Percentiles rank a stretch among this genome's conserved stretches.
phyloP scores from a whole-genome alignment of 805 yeast species.

The Debaryomyces castellii region DNA sequence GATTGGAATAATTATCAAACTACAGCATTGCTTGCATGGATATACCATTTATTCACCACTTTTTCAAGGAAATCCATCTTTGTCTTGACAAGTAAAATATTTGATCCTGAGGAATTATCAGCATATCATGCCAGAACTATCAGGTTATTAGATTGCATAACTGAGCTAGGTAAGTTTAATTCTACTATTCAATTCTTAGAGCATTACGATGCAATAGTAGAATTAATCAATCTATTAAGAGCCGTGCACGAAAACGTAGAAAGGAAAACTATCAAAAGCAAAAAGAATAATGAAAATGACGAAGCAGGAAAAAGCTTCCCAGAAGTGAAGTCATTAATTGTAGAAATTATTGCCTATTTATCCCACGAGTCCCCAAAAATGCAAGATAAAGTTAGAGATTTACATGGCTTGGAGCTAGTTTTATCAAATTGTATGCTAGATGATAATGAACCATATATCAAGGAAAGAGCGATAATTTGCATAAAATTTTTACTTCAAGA shows the following conservation, averaged over 20 bases:
- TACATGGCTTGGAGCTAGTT: constrained; percentile 68
- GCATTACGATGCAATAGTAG: constrained; percentile 35
- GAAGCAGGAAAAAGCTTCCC: constrained; percentile 45
- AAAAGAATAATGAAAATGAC: constrained; percentile 6
- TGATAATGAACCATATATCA: constrained; percentile 82
- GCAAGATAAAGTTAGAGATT: constrained; percentile 67
- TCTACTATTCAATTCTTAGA: constrained; percentile 40
- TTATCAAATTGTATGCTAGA: constrained; percentile 84
- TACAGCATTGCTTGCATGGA: constrained; percentile 43
- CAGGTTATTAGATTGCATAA: constrained; percentile 38
- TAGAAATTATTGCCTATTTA: constrained; percentile 65
- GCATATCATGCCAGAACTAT: constrained; percentile 15
- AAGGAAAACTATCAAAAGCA: constrained; percentile 27
- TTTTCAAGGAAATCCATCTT: constrained; percentile 13
- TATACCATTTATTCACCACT: constrained; percentile 25
- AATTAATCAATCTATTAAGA: constrained; percentile 36
- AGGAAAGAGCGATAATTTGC: constrained; percentile 82
- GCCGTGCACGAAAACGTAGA: constrained; percentile 41
- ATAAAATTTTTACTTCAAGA: constrained; percentile 63
- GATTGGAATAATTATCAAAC: constrained; percentile 41
- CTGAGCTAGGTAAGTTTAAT: constrained; percentile 42
- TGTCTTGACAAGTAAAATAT: constrained; percentile 13
- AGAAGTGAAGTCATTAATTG: constrained; percentile 59
- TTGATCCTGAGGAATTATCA: constrained; percentile 9
- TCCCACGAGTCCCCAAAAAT: constrained; percentile 49